A percentile compares a stretch with the other conserved stretches of the same genome.
Conservation (phyloP, 768 basidiomycete genomes). For the Rhodosporidiobolus sp. region DNA sequence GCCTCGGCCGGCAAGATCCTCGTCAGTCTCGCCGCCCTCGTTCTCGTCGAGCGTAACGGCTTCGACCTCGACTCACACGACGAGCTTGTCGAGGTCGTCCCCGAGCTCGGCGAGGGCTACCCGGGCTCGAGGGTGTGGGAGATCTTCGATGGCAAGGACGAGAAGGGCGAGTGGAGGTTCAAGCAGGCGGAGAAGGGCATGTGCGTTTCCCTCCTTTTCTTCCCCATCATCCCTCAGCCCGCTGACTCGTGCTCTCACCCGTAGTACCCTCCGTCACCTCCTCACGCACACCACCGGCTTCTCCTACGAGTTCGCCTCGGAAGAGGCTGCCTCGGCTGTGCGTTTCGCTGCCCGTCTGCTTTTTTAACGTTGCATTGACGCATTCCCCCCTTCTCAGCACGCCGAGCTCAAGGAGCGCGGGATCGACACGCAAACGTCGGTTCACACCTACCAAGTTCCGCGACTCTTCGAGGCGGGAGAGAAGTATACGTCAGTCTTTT, state of each 20-base stretch:
- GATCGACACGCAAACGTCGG: background rate
- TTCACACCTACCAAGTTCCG: background rate
- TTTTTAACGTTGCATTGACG: background rate
- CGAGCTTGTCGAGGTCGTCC: constrained; percentile 18
- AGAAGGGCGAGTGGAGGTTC: constrained; percentile 16
- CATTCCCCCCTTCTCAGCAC: background rate
- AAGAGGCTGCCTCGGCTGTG: background rate
- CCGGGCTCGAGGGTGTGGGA: background rate
- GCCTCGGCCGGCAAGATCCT: constrained; percentile 2
- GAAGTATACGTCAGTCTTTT: no score
- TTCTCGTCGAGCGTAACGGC: constrained; percentile 10
- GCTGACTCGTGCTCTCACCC: background rate
- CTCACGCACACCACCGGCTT: constrained; percentile 23
- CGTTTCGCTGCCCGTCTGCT: background rate
- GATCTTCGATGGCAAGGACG: constrained; percentile 22
- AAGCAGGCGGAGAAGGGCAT: constrained; percentile 8
- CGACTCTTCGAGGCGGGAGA: background rate
- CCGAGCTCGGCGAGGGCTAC: constrained; percentile 17
- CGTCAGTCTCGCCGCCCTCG: constrained; percentile 4
- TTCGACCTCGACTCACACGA: constrained; percentile 32
- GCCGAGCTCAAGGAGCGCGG: background rate
- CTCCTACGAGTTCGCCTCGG: background rate
- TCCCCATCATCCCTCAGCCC: background rate
- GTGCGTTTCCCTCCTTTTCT: background rate
- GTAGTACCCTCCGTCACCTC: constrained; percentile 24